Evolutionary conservation across 192 early-diverging fungal species (phyloP), one percentile per base, ranked within the genome.

Genomic region (Backusella tuberculispora): DNA sequence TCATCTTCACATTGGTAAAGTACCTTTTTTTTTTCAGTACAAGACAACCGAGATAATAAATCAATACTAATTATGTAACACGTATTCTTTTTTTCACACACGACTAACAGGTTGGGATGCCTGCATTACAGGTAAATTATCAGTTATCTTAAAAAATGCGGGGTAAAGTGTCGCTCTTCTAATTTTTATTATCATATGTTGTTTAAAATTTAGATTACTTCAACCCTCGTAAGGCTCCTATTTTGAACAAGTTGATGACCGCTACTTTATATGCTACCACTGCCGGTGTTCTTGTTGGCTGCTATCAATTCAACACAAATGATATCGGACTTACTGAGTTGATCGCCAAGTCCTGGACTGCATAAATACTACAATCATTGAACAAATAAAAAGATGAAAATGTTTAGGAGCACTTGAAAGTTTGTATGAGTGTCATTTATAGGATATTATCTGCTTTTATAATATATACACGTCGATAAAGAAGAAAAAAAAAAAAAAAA

Each of bases 321-420:
- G 98, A 99, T 70, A 87, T 99, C 73, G 96, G 98, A 29, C 86
- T 99, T 74, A 97, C 96, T 44, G 93, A 93, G 79, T 87, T 96
- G 78, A 87, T 95, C 75, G 85, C 88, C 83, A 87, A 92, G 56
- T 60, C 92, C 53, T 98, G 97, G 97, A 89, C 88, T 72, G 53
- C 53, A 60, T 60, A 60, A 60, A 60, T 26, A 70, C 42, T 15
- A 29, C 43, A 24, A 45, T 2, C 2, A 34, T 47, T 48, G 41
- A 47, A 46, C n/a, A 47, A 29, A 42, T 29, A 45, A 70, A 70
- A n/a, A 70, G 24, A 29, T 29, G 43, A 10, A 70, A 34, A 34
- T 34, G 26, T 46, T 40, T 21, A 45, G 21, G 44, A 45, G 68
- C 19, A 45, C 21, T 67, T 56, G n/a, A 17, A 14, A 56, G 53